These are phyloP conservation scores for Dictyostelium firmibasis DNA, from an alignment of 78 protist genomes.

Conservation along the genomic window DNA sequence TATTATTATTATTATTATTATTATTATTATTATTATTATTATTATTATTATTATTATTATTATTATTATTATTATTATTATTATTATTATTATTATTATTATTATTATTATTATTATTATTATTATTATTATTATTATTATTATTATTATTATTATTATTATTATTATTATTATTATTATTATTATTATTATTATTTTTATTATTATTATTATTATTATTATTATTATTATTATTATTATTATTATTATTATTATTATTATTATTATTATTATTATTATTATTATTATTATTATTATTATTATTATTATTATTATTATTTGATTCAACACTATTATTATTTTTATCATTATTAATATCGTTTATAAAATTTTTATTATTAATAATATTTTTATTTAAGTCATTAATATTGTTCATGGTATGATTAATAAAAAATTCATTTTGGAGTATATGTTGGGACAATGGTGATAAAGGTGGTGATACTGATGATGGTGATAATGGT, in stretches of 20 bases:
- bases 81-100: background rate
- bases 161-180: background rate
- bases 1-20: background rate
- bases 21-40: background rate
- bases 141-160: background rate
- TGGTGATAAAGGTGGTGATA: background rate
- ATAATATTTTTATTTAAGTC: background rate
- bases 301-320: constrained; percentile 1
- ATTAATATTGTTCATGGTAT: background rate
- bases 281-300: background rate
- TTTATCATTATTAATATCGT: background rate
- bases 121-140: background rate
- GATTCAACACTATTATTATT: background rate
- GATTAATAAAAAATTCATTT: background rate
- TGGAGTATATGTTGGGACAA: background rate
- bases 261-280: background rate
- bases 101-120: background rate
- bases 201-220: constrained; percentile 18
- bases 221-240: background rate
- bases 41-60: background rate
- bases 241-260: constrained; percentile 1
- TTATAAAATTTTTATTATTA: background rate
- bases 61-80: background rate
- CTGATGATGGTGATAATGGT: background rate
- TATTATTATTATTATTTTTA: constrained; percentile 4